Base-by-base conservation (phyloP, 768 basidiomycete genomes). In the Russula foetens region DNA sequence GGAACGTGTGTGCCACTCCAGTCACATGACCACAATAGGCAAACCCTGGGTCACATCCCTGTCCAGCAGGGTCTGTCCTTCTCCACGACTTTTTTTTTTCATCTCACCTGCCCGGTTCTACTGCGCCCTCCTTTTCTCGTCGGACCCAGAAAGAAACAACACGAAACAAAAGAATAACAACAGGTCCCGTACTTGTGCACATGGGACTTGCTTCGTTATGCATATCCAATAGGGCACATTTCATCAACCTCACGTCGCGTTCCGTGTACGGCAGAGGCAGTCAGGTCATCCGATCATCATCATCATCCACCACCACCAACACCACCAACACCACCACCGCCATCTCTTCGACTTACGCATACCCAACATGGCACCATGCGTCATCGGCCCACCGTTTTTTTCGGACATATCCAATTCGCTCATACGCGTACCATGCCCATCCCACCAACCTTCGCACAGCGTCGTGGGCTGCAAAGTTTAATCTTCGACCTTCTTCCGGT, bases 221-320 rank as follows among this genome's bases (percentile, higher is more conserved):
- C 53, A 45, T 65, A 56, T 73, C 67, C 70, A 67, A 78, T 78
- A 77, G 75, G 53, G 24, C 41, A 15, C 43, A 53, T 35, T 48
- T 53, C 53, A 31, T 59, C 24, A 41, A 23, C 7, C 65, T 33
- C 21, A n/a, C 56, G 17, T 53, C 41, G 31, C 58, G 59, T 31
- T 28, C 31, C 43, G 48, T 49, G 52, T 49, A 51, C 43, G 47
- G 56, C 60, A 56, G 28, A 19, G n/a, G 14, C 46, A 35, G 53
- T 50, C 63, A 48, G 52, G 24, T 57, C 45, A 56, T 24, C 23
- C 43, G 49, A 61, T 61, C 60, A 39, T 39, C 7, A 19, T 41
- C 39, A 41, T 19, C 39, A 41, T 19, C 17, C 1, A 4, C 38
- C 15, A 15, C 17, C 39, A 41, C 17, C 12, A 7, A 3, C 39